These are phyloP conservation scores for Discostella stelligeroides DNA, from an alignment of 108 stramenopile genomes.

Conservation along the genomic window DNA sequence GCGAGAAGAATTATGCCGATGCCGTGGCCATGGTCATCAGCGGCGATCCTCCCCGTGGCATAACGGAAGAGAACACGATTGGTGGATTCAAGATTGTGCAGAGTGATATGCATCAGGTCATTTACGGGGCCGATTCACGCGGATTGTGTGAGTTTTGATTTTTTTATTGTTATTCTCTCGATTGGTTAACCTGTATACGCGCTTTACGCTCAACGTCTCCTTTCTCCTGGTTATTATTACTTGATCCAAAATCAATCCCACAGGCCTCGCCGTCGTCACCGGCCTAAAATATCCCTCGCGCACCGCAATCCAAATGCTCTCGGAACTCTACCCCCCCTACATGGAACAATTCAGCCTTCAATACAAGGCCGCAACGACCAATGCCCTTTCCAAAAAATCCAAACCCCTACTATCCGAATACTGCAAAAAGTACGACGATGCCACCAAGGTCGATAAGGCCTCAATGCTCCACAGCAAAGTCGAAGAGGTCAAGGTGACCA, in stretches of 20 bases:
- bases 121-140: constrained; percentile 84
- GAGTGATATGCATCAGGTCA: constrained; percentile 85
- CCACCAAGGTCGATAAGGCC: constrained; percentile 85
- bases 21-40: constrained; percentile 74
- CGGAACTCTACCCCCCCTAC: constrained; percentile 76
- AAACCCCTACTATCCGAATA: constrained; percentile 59
- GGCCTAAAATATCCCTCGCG: constrained; percentile 86
- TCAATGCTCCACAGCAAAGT: constrained; percentile 76
- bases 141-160: constrained; percentile 82
- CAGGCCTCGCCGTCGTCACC: constrained; percentile 86
- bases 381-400: constrained; percentile 77
- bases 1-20: constrained; percentile 76
- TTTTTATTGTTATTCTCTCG: neutral
- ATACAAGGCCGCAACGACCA: constrained; percentile 73
- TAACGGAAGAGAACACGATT: constrained; percentile 59
- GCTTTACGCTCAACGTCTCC: neutral
- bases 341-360: constrained; percentile 64
- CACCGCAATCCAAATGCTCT: constrained; percentile 78
- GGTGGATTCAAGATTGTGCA: constrained; percentile 92
- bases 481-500: constrained; percentile 82
- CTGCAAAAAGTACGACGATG: constrained; percentile 88
- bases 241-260: neutral
- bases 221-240: neutral
- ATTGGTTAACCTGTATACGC: too few relatives aligned
- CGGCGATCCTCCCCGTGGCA: constrained; percentile 77